phyloP scores from a whole-genome alignment of 345 rosid genomes.

The Gossypium anomalum region DNA sequence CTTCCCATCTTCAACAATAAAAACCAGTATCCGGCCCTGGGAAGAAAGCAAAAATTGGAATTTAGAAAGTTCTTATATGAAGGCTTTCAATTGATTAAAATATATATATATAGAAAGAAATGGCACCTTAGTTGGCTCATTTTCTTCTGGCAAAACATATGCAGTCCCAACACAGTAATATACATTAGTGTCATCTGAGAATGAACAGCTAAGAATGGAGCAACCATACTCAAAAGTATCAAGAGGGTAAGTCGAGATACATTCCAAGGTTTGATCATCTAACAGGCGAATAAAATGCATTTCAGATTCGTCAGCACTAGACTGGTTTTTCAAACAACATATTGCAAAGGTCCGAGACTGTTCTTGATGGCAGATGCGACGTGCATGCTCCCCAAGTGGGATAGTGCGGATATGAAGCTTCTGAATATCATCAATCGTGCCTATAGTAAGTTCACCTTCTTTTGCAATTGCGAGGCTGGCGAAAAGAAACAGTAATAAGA shows the following conservation, averaged over 20 bases:
- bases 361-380: constrained; percentile 93
- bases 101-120: neutral
- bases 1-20: constrained; percentile 78
- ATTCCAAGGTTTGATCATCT: constrained; percentile 83
- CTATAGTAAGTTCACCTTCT: constrained; percentile 89
- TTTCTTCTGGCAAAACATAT: constrained; percentile 86
- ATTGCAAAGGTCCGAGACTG: constrained; percentile 87
- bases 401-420: constrained; percentile 97
- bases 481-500: constrained; percentile 19
- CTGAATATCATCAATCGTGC: constrained; percentile 94
- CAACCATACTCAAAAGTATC: constrained; percentile 84
- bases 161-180: constrained; percentile 96
- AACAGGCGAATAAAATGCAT: constrained; percentile 70
- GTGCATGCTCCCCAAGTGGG: constrained; percentile 89
- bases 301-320: constrained; percentile 75
- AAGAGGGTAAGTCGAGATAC: constrained; percentile 72
- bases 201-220: constrained; percentile 90
- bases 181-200: constrained; percentile 66
- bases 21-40: constrained; percentile 89
- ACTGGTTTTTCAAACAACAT: constrained; percentile 67
- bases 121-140: constrained; percentile 78
- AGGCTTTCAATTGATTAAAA: neutral
- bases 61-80: neutral
- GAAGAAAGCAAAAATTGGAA: neutral
- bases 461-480: constrained; percentile 90